A percentile compares a stretch with the other conserved stretches of the same genome.
Conservation (phyloP, 2,329 filamentous ascomycete species). For the Fusarium nodosum region DNA sequence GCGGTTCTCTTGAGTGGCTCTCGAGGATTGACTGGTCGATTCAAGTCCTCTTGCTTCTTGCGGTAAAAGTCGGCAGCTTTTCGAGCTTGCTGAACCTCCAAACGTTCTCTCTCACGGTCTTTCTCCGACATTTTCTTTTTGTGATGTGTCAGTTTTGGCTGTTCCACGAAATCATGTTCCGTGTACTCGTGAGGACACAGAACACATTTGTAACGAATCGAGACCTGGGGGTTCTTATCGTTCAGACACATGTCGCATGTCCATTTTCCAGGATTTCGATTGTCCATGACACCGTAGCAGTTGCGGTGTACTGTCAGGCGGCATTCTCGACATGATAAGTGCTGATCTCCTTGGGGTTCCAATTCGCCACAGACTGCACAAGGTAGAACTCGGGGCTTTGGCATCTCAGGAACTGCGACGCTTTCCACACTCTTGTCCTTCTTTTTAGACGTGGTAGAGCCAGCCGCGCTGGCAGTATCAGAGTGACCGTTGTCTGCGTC, state of each 20-base stretch:
- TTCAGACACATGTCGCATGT: conserved; percentile 96
- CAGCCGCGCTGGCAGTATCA: conserved; percentile 60
- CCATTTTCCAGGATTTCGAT: conserved; percentile 83
- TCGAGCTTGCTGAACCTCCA: conserved; percentile 86
- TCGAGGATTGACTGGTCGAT: conserved; percentile 84
- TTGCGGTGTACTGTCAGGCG: conserved; percentile 90
- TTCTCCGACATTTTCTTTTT: conserved; percentile 94
- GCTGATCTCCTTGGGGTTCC: conserved; percentile 78
- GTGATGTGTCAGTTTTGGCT: conserved; percentile 62
- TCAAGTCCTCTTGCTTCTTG: conserved; percentile 84
- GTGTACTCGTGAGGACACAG: conserved; percentile 88
- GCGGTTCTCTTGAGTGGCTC: conserved; percentile 94
- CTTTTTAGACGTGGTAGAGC: conserved; percentile 63
- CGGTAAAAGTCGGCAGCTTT: conserved; percentile 86
- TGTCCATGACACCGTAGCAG: conserved; percentile 88
- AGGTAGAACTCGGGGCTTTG: conserved; percentile 81
- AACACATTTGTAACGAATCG: conserved; percentile 94
- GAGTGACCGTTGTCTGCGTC: conserved; percentile 63
- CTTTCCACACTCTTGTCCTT: conserved; percentile 70
- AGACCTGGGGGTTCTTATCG: conserved; percentile 90
- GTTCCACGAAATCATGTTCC: conserved; percentile 86
- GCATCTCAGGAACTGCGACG: conserved; percentile 78
- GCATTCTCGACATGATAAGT: conserved; percentile 87
- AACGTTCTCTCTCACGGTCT: conserved; percentile 87
- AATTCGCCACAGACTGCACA: conserved; percentile 86